Base-by-base conservation (phyloP, 2,329 filamentous ascomycete genomes). In the Aspergillus sojae region DNA sequence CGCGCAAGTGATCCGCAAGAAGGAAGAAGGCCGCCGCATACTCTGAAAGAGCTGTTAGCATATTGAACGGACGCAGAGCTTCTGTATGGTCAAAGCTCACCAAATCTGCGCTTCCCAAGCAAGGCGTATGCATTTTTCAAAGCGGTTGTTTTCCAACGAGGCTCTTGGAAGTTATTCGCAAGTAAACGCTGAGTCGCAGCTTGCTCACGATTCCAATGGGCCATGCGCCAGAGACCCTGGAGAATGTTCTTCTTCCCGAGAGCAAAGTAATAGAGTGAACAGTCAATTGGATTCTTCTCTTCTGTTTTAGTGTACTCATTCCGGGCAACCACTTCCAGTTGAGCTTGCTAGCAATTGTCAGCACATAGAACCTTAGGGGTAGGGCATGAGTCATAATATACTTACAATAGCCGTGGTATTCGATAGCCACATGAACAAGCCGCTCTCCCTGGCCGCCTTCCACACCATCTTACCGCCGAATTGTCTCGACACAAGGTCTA, bases 1-100 rank as follows among this genome's bases (percentile, higher is more conserved):
- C 93, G 60, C 90, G 88, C 0, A 97, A 82, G 71, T 91, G 90
- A 68, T 94, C 93, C 2, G 92, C 96, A 1, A 99, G 84, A 6
- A 99, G 83, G 81, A 99, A 99, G 80, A 98, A 99, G 0, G 95
- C 91, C 0, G 94, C 95, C 3, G 95, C 94, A 73, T 99, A 99
- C 78, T 92, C 93, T 93, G 60, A n/a, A 45, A 7, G 39, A 23
- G 26, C 32, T 28, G 58, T 68, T 60, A 67, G 56, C 45, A 28
- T 19, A 32, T 32, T 9, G 9, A 32, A 52, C 16, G 28, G 14
- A 57, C 26, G 19, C 34, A 32, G 43, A 46, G 5, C 28, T 21
- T 12, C 26, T 26, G 12, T n/a, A 6, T 52, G 59, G 14, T 9
- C 5, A 16, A 10, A n/a, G 73, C 84, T 74, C 78, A 93, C 91